A percentile compares a stretch with the other conserved stretches of the same genome.
Conservation (phyloP, 306 rosid species). For the Cucumis hystrix region DNA sequence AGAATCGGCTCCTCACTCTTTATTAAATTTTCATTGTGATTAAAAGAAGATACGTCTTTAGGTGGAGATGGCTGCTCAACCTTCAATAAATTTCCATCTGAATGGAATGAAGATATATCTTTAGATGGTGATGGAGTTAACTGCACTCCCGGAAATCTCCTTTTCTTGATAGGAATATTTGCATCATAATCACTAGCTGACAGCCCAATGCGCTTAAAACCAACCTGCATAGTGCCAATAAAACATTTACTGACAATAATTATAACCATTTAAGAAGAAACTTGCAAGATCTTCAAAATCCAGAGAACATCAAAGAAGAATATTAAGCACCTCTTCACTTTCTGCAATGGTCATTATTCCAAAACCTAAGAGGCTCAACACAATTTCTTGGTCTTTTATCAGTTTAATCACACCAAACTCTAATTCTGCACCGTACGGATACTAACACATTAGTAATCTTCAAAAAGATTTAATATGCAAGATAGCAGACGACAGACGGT, state of each 20-base stretch:
- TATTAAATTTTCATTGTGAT: conserved; percentile 26
- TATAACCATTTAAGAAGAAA: neutral
- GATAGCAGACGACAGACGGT: neutral
- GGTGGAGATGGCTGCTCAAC: conserved; percentile 32
- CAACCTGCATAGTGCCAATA: conserved; percentile 55
- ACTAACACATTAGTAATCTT: neutral
- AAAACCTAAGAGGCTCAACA: neutral
- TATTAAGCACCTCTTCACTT: conserved; percentile 7
- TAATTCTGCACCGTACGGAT: neutral
- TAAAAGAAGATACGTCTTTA: conserved; percentile 28
- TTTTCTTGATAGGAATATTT: conserved; percentile 94
- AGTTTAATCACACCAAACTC: neutral
- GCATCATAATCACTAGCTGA: conserved; percentile 62
- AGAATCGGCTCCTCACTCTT: conserved; percentile 25
- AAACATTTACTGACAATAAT: conserved; percentile 22
- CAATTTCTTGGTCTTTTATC: neutral
- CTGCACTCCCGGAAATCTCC: conserved; percentile 47
- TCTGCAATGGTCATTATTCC: conserved; percentile 1
- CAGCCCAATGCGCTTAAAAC: conserved; percentile 52
- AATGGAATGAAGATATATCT: conserved; percentile 25
- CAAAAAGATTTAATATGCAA: neutral
- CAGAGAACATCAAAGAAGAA: neutral
- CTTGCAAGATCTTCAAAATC: neutral
- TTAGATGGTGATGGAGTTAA: conserved; percentile 50
- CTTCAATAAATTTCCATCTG: conserved; percentile 25